phyloP scores from a whole-genome alignment of 768 basidiomycete species.

The Crassisporium funariophilum region DNA sequence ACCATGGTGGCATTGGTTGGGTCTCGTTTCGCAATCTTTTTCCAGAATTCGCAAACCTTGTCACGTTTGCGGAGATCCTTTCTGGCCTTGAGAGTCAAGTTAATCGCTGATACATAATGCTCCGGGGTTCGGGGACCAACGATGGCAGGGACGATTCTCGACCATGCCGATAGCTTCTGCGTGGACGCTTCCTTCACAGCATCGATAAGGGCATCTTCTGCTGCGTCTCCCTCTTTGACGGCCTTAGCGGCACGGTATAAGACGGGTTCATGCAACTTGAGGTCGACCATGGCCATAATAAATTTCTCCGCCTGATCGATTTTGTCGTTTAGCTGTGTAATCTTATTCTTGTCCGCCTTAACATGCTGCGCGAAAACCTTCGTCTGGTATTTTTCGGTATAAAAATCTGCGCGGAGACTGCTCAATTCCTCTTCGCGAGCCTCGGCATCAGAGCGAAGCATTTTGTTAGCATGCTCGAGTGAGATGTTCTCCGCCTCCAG shows the following conservation, averaged over 20 bases:
- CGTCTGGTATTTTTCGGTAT: constrained; percentile 25
- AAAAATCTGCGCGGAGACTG: constrained; percentile 27
- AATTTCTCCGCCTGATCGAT: constrained; percentile 35
- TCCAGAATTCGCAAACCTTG: constrained; percentile 45
- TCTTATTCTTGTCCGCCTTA: constrained; percentile 29
- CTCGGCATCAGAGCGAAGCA: constrained; percentile 14
- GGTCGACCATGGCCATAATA: constrained; percentile 38
- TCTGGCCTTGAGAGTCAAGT: constrained; percentile 45
- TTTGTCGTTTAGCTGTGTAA: constrained; percentile 24
- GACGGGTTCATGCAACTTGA: constrained; percentile 35
- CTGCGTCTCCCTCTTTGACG: constrained; percentile 30
- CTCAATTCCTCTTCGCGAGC: constrained; percentile 28
- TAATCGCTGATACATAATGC: constrained; percentile 48
- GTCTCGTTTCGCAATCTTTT: constrained; percentile 38
- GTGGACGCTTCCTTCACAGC: constrained; percentile 45
- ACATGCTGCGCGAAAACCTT: constrained; percentile 20
- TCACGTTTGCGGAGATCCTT: constrained; percentile 41
- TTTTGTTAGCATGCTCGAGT: constrained; percentile 25
- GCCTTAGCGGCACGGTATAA: constrained; percentile 30
- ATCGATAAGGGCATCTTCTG: constrained; percentile 45
- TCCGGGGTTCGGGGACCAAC: constrained; percentile 38
- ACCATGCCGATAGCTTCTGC: constrained; percentile 42
- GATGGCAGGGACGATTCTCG: constrained; percentile 39
- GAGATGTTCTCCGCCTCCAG: constrained; percentile 31
- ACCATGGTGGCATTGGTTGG: constrained; percentile 24